A percentile compares a stretch with the other conserved stretches of the same genome.
These are phyloP conservation scores for Pichia ethanolica DNA, from an alignment of 805 yeast species.

Conservation along the genomic window DNA sequence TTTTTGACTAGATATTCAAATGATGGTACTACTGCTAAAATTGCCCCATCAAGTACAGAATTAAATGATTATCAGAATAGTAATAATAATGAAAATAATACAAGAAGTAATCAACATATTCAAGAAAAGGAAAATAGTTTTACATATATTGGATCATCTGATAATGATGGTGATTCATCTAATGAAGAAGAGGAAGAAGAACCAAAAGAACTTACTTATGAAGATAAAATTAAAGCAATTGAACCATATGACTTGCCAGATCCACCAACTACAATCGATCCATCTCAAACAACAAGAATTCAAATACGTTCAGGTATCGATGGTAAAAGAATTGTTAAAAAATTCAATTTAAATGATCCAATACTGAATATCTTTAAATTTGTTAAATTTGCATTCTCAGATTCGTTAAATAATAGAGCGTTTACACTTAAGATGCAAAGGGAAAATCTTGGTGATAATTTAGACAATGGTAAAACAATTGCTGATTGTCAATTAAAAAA, in stretches of 20 bases:
- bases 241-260: conserved; percentile 43
- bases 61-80: no score
- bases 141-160: neutral
- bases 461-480: conserved; percentile 50
- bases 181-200: conserved; percentile 17
- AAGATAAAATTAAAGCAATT: conserved; percentile 13
- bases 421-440: conserved; percentile 57
- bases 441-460: conserved; percentile 44
- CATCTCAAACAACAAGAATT: conserved; percentile 58
- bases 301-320: conserved; percentile 77
- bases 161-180: conserved; percentile 21
- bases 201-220: conserved; percentile 13
- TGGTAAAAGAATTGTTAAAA: conserved; percentile 74
- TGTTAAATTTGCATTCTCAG: conserved; percentile 52
- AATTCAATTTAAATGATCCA: conserved; percentile 52
- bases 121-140: conserved; percentile 13
- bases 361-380: conserved; percentile 57
- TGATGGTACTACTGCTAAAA: conserved; percentile 58
- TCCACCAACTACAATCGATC: conserved; percentile 44
- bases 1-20: conserved; percentile 63
- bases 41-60: conserved; percentile 37
- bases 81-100: no score
- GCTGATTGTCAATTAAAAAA: conserved; percentile 74
- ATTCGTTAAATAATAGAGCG: conserved; percentile 32
- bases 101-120: no score